Evolutionary conservation across 345 rosid genomes (phyloP), one percentile per base, ranked within the genome.

Genomic region (Passiflora organensis): DNA sequence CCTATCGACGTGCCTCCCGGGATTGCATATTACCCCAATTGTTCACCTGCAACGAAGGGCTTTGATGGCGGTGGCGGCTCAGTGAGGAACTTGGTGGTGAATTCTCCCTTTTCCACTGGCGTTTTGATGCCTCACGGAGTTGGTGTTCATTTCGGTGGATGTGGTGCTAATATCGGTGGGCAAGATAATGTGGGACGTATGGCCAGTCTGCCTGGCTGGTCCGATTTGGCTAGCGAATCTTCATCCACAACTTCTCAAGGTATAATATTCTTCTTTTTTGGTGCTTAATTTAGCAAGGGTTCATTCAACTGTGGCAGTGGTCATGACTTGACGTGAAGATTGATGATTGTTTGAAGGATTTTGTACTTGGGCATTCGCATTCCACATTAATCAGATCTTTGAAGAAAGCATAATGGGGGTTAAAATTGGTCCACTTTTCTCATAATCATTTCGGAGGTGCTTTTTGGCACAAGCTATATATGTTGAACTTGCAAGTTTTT

Each of bases 101-200:
- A 73, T 21, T 82, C 91, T 46, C 95, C 95, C 11, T 84, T 87
- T 63, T 78, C 95, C 0, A 80, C 87, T 5, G 95, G 89, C 1
- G 91, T 87, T 51, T 68, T 82, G 74, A 82, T 74, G 68, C 76
- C 87, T 2, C 75, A 76, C 41, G 79, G 93, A 67, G 69, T 80
- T 72, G 80, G 78, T 48, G 39, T 70, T 60, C 77, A 65, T 65
- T 69, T 62, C 51, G 50, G 64, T 10, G 65, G 76, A 32, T 43
- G 60, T 10, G 68, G 77, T 28, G 72, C 48, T 63, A 61, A 72
- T 15, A 72, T 39, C 18, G 62, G 53, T 24, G 63, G 64, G 25
- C 56, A 51, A 22, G 64, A 32, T 20, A 46, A 52, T 72, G 73
- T 68, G 37, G 62, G 44, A 16, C 65, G 75, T 1, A 75, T 76